These are phyloP conservation scores for Ilyonectria destructans DNA, from an alignment of 2,329 filamentous ascomycete genomes.

Conservation along the genomic window DNA sequence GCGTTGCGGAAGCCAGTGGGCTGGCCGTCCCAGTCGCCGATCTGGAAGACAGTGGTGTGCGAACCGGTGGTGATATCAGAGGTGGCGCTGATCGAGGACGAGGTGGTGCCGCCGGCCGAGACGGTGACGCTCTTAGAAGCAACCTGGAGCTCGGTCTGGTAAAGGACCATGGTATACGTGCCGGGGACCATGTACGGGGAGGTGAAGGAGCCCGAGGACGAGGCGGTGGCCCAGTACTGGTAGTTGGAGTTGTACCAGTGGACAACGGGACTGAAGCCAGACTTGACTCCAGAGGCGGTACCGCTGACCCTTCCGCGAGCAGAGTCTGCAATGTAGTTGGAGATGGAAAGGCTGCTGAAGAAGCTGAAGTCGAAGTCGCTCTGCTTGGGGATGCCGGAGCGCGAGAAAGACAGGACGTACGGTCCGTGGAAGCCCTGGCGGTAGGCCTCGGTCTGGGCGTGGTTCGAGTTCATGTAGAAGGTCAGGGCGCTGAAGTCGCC, in stretches of 20 bases:
- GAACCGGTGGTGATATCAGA: slow-evolving; percentile 62
- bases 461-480: slow-evolving; percentile 79
- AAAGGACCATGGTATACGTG: slow-evolving; percentile 79
- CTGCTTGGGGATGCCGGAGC: slow-evolving; percentile 68
- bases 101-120: slow-evolving; percentile 64
- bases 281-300: slow-evolving; percentile 71
- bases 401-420: slow-evolving; percentile 74
- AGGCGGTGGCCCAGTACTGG: slow-evolving; percentile 77
- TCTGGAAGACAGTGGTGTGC: slow-evolving; percentile 72
- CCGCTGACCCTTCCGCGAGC: slow-evolving; percentile 74
- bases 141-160: slow-evolving; percentile 72
- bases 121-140: slow-evolving; percentile 66
- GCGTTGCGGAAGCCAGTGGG: slow-evolving; percentile 78
- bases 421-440: slow-evolving; percentile 78
- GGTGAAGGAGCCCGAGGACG: slow-evolving; percentile 70
- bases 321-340: slow-evolving; percentile 70
- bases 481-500: slow-evolving; percentile 72
- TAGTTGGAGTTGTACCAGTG: slow-evolving; percentile 77
- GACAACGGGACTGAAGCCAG: slow-evolving; percentile 70
- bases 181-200: slow-evolving; percentile 79
- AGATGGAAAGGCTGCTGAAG: slow-evolving; percentile 71
- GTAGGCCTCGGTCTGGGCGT: slow-evolving; percentile 74
- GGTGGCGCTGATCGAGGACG: slow-evolving; percentile 66
- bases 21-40: slow-evolving; percentile 77
- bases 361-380: slow-evolving; percentile 70